Percentiles rank a stretch among this genome's conserved stretches.
Conservation (phyloP, 2,329 filamentous ascomycete species). For the Tolypocladium ophioglossoides region DNA sequence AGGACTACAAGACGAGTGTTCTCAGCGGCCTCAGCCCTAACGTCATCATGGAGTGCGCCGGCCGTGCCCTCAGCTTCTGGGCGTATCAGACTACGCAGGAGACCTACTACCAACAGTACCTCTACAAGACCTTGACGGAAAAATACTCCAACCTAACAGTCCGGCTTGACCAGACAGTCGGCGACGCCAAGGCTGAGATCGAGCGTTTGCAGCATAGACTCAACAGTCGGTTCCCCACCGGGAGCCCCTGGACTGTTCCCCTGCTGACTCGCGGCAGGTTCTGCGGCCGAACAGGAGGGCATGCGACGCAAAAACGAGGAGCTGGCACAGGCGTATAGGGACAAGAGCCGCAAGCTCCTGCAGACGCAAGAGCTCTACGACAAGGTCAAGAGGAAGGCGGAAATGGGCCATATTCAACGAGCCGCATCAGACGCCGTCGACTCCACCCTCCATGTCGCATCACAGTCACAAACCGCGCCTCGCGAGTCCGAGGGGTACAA, state of each 20-base stretch:
- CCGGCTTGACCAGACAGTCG: constrained; percentile 62
- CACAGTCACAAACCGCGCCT: constrained; percentile 1
- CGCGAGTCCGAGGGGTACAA: constrained; percentile 4
- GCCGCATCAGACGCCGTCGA: constrained; percentile 38
- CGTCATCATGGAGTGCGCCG: constrained; percentile 78
- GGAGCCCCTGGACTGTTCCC: background rate
- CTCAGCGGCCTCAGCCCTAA: constrained; percentile 73
- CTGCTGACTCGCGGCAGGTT: constrained; percentile 23
- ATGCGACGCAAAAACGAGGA: constrained; percentile 65
- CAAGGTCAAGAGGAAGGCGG: constrained; percentile 44
- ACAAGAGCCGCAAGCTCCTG: constrained; percentile 59
- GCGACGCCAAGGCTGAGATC: constrained; percentile 67
- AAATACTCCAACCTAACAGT: constrained; percentile 56
- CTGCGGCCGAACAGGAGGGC: constrained; percentile 51
- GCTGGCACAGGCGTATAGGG: constrained; percentile 51
- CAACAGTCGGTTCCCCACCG: constrained; percentile 34
- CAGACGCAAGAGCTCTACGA: constrained; percentile 59
- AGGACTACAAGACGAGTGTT: constrained; percentile 84
- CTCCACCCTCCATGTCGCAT: constrained; percentile 11
- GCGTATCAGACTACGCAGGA: constrained; percentile 78
- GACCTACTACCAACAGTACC: constrained; percentile 67
- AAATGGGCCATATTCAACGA: constrained; percentile 43
- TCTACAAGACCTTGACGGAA: constrained; percentile 60
- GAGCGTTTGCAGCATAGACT: constrained; percentile 54
- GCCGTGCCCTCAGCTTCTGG: constrained; percentile 73